These are phyloP conservation scores for Leccinellum rugosiceps DNA, from an alignment of 768 basidiomycete genomes.

Conservation along the genomic window DNA sequence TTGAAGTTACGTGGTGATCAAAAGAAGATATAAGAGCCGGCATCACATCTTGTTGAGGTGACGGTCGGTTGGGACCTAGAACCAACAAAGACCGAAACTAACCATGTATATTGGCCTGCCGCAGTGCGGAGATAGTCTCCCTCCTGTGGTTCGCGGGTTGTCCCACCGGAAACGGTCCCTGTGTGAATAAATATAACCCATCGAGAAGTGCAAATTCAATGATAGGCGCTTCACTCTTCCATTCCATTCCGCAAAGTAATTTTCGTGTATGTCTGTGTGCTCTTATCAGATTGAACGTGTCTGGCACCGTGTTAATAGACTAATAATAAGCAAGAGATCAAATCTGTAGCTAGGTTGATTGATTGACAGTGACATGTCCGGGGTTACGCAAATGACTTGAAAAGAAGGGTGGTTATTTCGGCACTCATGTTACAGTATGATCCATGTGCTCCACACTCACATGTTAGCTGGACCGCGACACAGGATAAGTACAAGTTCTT, in stretches of 20 bases:
- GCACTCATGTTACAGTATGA: neutral
- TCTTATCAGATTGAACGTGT: neutral
- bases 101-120: constrained; percentile 9
- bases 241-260: constrained; percentile 23
- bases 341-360: constrained; percentile 11
- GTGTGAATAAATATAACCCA: constrained; percentile 3
- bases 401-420: neutral
- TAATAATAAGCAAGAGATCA: neutral
- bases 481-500: neutral
- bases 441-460: neutral
- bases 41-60: neutral
- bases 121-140: constrained; percentile 21
- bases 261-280: neutral
- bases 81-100: constrained; percentile 5
- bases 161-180: neutral
- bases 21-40: neutral
- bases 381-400: constrained; percentile 1
- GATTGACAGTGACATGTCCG: constrained; percentile 2
- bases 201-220: constrained; percentile 11
- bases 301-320: neutral
- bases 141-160: constrained; percentile 15
- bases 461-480: neutral
- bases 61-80: neutral
- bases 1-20: neutral
- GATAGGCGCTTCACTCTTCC: constrained; percentile 19